phyloP scores from a whole-genome alignment of 352 stramenopile species.

The Phytopythium montanum region DNA sequence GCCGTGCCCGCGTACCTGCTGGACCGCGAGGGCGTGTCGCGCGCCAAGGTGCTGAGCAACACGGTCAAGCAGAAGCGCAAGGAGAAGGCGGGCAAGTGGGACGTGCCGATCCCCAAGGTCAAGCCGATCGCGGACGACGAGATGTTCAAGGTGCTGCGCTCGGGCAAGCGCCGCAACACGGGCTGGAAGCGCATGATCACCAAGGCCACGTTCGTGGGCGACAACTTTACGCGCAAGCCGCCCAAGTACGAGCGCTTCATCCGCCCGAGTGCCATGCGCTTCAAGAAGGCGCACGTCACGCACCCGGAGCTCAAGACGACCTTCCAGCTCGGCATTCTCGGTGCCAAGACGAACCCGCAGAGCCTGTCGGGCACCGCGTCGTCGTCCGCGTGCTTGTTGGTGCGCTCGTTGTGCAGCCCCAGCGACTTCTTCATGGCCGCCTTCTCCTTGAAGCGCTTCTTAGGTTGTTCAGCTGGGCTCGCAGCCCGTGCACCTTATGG shows the following conservation, averaged over 20 bases:
- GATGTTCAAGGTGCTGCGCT: constrained; percentile 99
- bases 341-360: constrained; percentile 99
- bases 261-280: constrained; percentile 96
- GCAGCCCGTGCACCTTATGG: constrained; percentile 98
- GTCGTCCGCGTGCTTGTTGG: constrained; percentile 98
- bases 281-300: constrained; percentile 99
- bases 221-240: constrained; percentile 99
- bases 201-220: constrained; percentile 98
- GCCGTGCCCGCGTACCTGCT: constrained; percentile 99
- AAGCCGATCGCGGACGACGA: constrained; percentile 99
- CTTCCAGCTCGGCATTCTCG: constrained; percentile 99
- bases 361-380: constrained; percentile 94
- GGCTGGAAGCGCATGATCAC: constrained; percentile 90
- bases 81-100: constrained; percentile 99
- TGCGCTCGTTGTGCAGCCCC: constrained; percentile 98
- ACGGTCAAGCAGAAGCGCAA: constrained; percentile 99
- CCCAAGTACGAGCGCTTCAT: constrained; percentile 99
- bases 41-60: constrained; percentile 99
- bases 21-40: constrained; percentile 97
- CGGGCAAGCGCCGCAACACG: constrained; percentile 96
- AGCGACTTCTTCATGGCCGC: constrained; percentile 99
- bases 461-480: constrained; percentile 99
- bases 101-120: constrained; percentile 98
- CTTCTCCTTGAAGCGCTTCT: constrained; percentile 99
- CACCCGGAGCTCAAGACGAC: constrained; percentile 99